Base-by-base conservation (phyloP, 78 protist genomes). In the Guillardia theta region DNA sequence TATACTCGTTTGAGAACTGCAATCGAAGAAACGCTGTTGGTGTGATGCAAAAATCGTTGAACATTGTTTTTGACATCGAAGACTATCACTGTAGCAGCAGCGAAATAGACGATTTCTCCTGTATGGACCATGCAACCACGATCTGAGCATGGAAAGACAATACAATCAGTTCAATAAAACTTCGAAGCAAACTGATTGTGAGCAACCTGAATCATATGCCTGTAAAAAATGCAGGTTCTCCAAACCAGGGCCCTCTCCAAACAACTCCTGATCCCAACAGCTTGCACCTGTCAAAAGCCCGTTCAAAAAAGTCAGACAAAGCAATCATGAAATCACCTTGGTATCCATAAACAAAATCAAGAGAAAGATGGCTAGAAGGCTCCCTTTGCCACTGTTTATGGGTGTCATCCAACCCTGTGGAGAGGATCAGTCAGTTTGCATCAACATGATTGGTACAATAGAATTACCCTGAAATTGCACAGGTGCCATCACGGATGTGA, bases 321-420 rank as follows among this genome's bases (percentile, higher is more conserved):
- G n/a, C n/a, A n/a, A n/a, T n/a, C n/a, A n/a, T n/a, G n/a, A n/a
- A n/a, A n/a, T n/a, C n/a, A n/a, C 90, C 90, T 19, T 78, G 90
- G 90, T 78, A 78, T 27, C 90, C 90, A 48, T 78, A 78, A 4
- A 78, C 44, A 43, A 78, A 78, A 8, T 78, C 90, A 5, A 43
- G 90, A 37, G 50, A 8, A 0, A 78, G 50, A 48, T 43, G 48
- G 50, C 90, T 78, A 10, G 90, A 78, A 18, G 90, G 90, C 90
- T 78, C 90, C 8, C 39, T 12, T 50, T 78, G 90, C 90, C 90
- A 78, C 90, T 78, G 90, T 18, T 46, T 30, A 43, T 78, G 50
- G 1, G 43, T 78, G 50, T 78, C 90, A 18, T 43, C 48, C 45
- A 78, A 19, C 24, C 90, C n/a, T 19, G 33, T 53, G 64, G 33